A percentile compares a stretch with the other conserved stretches of the same genome.
Evolutionary conservation across 2,329 filamentous ascomycete species (phyloP).

Genomic region (Paecilomyces dactylethromorphus): DNA sequence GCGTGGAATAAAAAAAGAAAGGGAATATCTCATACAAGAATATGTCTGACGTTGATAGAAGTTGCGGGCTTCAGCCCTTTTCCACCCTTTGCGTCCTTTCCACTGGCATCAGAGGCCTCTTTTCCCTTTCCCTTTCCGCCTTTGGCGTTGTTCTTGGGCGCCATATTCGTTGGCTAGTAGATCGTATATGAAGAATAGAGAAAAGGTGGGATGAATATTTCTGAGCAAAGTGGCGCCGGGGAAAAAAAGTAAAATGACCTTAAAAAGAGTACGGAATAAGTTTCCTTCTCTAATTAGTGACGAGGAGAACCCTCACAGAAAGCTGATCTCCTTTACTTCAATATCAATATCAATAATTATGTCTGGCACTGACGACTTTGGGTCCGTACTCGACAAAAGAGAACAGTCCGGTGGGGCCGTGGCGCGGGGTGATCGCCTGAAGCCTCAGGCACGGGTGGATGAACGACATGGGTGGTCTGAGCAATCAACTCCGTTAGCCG

Average conservation of each 20-base stretch:
- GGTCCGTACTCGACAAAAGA: background rate
- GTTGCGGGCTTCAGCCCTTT: conserved; percentile 53
- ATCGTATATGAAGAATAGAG: background rate
- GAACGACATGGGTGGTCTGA: too few species aligned
- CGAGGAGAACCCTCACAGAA: background rate
- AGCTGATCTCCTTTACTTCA: background rate
- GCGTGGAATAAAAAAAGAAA: conserved; percentile 1
- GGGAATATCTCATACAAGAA: conserved; percentile 40
- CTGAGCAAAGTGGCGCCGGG: too few species aligned
- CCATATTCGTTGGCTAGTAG: conserved; percentile 20
- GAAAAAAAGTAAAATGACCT: too few species aligned
- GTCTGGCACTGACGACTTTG: background rate
- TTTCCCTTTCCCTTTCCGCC: conserved; percentile 37
- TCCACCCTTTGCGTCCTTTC: conserved; percentile 23
- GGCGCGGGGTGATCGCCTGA: background rate
- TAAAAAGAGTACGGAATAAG: too few species aligned
- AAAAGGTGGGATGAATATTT: background rate
- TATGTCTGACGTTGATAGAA: conserved; percentile 60
- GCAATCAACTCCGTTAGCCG: background rate
- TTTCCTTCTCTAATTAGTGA: too few species aligned
- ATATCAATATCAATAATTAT: background rate
- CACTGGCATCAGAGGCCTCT: conserved; percentile 26
- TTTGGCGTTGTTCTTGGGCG: conserved; percentile 37
- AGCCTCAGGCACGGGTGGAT: background rate
- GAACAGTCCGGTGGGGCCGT: background rate